Evolutionary conservation across 2,329 filamentous ascomycete species (phyloP), one percentile per base, ranked within the genome.

Genomic region (Colletotrichum abscissum): DNA sequence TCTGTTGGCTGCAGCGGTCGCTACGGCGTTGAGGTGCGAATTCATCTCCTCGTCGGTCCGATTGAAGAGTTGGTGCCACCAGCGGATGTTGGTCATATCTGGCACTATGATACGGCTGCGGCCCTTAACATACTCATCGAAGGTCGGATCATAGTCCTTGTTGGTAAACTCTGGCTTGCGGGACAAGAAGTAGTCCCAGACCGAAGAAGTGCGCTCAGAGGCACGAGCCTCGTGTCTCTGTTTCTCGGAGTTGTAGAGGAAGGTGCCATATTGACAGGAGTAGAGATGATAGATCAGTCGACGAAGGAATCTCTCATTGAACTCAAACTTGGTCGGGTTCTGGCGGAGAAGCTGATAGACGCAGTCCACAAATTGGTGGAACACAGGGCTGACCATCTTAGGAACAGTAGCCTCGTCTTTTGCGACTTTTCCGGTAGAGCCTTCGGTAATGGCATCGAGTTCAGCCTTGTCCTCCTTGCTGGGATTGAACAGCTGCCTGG

Each of bases 321-420:
- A 99, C 81, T 99, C 96, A 80, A 99, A 99, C 0, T 95, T 92
- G 7, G 91, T 93, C 0, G 95, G 95, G 78, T 96, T 88, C 80
- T 98, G 97, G 74, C 94, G 88, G 28, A 97, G 85, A 33, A 99
- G 87, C 81, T 99, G 97, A 80, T 97, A 98, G 1, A 94, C 95
- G 49, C 95, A 95, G 79, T 98, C 97, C 11, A 99, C 89, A 82
- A 98, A 99, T 80, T 99, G 97, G 78, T 99, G 97, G 82, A 99
- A 99, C 28, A 99, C 94, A 0, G 97, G 97, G 73, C 95, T 97
- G 42, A 97, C 93, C 85, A 98, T 97, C 77, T 94, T 97, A n/a
- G 92, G 91, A 72, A 92, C 91, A 0, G 95, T 98, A 11, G 92
- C 89, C 77, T 94, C 91, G 76, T 86, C 84, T n/a, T 88, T 86